Percentiles rank a stretch among this genome's conserved stretches.
phyloP scores from a whole-genome alignment of 1,139 yeast genomes.

The Saccharomyces hybrid region DNA sequence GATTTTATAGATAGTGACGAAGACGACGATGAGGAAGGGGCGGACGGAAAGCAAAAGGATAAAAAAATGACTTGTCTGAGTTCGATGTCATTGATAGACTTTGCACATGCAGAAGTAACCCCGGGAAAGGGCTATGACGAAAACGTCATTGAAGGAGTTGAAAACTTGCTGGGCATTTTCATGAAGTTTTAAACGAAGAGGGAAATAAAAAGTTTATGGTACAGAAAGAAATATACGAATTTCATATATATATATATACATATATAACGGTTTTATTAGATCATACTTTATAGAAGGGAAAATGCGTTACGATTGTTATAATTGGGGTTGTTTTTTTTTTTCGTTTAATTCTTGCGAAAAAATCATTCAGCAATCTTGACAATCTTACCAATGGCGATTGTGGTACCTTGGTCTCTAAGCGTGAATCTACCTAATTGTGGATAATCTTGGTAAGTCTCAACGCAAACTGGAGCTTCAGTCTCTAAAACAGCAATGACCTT shows the following conservation, averaged over 20 bases:
- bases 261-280: background rate
- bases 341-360: background rate
- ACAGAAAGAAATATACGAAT: conserved; percentile 1
- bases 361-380: conserved; percentile 51
- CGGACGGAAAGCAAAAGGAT: background rate
- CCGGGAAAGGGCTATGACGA: conserved; percentile 67
- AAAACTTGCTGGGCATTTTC: conserved; percentile 46
- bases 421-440: conserved; percentile 98
- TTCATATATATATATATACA: conserved; percentile 3
- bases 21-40: conserved; percentile 30
- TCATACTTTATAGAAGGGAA: background rate
- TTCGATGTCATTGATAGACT: conserved; percentile 66
- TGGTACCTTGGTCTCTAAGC: conserved; percentile 94
- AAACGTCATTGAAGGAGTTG: conserved; percentile 59
- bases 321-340: background rate
- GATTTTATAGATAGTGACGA: conserved; percentile 29
- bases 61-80: conserved; percentile 35
- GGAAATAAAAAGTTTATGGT: background rate
- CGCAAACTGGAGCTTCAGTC: conserved; percentile 78
- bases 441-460: conserved; percentile 83
- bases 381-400: conserved; percentile 97
- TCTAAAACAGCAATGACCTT: conserved; percentile 90
- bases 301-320: background rate
- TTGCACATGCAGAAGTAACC: conserved; percentile 72
- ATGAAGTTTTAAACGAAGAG: conserved; percentile 2